Conservation (phyloP, 257 asterid species). For the Solanum medicagineum region DNA sequence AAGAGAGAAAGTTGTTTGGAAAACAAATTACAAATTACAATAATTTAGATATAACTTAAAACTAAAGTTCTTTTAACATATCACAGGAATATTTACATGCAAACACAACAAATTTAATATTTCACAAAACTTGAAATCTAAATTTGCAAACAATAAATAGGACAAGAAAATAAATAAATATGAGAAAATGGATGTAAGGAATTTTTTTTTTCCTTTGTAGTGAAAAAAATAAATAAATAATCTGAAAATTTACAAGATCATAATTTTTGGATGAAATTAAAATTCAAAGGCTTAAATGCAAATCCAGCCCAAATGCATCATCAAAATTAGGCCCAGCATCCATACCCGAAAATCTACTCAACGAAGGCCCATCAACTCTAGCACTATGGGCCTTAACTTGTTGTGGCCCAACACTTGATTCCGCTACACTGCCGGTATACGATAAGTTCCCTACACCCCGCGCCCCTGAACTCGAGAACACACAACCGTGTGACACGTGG, state of each 20-base stretch:
- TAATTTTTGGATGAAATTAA: constrained; percentile 10
- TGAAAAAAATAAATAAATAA: constrained; percentile 17
- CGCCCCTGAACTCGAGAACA: constrained; percentile 36
- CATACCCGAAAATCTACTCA: constrained; percentile 51
- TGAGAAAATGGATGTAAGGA: background rate
- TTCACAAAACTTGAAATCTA: constrained; percentile 5
- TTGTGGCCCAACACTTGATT: constrained; percentile 52
- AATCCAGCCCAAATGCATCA: constrained; percentile 70
- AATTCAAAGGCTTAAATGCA: constrained; percentile 69
- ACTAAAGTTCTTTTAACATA: background rate
- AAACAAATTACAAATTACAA: background rate
- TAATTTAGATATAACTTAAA: background rate
- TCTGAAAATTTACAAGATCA: background rate
- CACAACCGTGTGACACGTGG: constrained; percentile 68
- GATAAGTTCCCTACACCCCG: constrained; percentile 34
- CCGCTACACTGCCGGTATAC: constrained; percentile 38
- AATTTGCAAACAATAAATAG: background rate
- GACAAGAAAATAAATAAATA: background rate
- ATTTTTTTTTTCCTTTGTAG: background rate
- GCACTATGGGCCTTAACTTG: constrained; percentile 45
- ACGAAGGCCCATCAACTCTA: constrained; percentile 53
- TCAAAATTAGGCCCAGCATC: constrained; percentile 58
- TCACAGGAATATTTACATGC: constrained; percentile 13
- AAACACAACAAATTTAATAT: background rate
- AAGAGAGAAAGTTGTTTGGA: background rate